Evolutionary conservation across 2,329 filamentous ascomycete species (phyloP).

Genomic region (Diaporthe citri): DNA sequence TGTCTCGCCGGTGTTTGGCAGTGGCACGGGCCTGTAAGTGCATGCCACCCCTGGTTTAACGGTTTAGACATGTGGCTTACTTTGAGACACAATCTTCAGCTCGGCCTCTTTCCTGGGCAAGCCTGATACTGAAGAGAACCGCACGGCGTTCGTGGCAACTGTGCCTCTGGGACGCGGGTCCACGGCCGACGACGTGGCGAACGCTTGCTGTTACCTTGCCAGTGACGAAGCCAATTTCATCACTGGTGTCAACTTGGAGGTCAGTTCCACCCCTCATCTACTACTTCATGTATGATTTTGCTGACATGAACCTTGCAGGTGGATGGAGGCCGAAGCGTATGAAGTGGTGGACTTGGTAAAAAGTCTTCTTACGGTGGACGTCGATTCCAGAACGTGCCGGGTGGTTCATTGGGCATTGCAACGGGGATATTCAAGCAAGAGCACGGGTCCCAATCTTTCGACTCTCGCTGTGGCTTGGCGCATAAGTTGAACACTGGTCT

Average conservation of each 20-base stretch:
- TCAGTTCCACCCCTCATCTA: slow-evolving; percentile 45
- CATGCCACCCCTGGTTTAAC: not conserved
- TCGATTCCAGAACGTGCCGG: not conserved
- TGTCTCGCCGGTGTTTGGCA: slow-evolving; percentile 75
- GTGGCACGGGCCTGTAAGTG: slow-evolving; percentile 69
- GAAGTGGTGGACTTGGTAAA: no score
- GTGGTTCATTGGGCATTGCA: not conserved
- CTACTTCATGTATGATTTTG: not conserved
- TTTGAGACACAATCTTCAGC: slow-evolving; percentile 52
- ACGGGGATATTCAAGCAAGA: not conserved
- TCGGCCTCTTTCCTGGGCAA: slow-evolving; percentile 65
- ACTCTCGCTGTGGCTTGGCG: not conserved
- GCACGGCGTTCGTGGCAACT: slow-evolving; percentile 65
- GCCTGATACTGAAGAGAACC: slow-evolving; percentile 72
- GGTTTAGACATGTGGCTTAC: not conserved
- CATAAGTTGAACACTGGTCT: not conserved
- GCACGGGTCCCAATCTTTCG: accelerated
- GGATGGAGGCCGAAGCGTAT: slow-evolving; percentile 6
- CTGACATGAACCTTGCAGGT: not conserved
- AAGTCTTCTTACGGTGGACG: no score
- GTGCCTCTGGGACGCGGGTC: slow-evolving; percentile 68
- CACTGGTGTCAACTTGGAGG: slow-evolving; percentile 78
- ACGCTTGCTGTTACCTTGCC: slow-evolving; percentile 77
- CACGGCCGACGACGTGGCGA: slow-evolving; percentile 75
- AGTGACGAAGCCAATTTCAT: slow-evolving; percentile 80